Percentiles rank a stretch among this genome's conserved stretches.
Evolutionary conservation across 169 alveolate species (phyloP).

Genomic region (Cryptosporidium tyzzeri): DNA sequence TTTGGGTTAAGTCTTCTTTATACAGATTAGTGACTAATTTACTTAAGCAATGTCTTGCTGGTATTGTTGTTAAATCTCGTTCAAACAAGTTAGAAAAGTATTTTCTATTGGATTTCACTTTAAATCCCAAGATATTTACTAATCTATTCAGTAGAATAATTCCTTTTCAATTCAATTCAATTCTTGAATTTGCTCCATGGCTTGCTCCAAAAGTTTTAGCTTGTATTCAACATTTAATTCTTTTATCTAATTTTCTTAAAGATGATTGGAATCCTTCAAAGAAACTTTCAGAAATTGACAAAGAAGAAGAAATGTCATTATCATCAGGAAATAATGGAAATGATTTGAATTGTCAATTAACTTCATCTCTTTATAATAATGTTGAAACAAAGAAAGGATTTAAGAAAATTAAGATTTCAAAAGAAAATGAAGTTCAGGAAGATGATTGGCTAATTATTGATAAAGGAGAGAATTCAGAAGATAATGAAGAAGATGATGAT

Average conservation of each 20-base stretch:
- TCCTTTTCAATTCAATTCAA: slow-evolving; percentile 13
- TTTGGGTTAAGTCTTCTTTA: slow-evolving; percentile 40
- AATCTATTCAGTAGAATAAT: neutral
- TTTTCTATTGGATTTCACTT: neutral
- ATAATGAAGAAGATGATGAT: neutral
- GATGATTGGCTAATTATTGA: slow-evolving; percentile 47
- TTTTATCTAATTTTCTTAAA: slow-evolving; percentile 1
- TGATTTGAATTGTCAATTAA: neutral
- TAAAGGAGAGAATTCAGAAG: slow-evolving; percentile 14
- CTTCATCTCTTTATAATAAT: slow-evolving; percentile 13
- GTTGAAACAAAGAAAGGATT: slow-evolving; percentile 1
- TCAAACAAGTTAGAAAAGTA: neutral
- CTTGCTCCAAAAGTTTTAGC: slow-evolving; percentile 20
- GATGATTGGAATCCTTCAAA: slow-evolving; percentile 33
- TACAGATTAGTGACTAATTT: neutral
- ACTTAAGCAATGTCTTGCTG: slow-evolving; percentile 21
- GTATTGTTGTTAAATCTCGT: neutral
- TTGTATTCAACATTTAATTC: slow-evolving; percentile 31
- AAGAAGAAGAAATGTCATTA: neutral
- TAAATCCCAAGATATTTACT: slow-evolving; percentile 2
- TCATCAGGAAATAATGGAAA: neutral
- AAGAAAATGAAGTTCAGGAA: slow-evolving; percentile 59
- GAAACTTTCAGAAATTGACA: slow-evolving; percentile 16
- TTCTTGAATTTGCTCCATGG: slow-evolving; percentile 53
- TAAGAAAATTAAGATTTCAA: slow-evolving; percentile 40